Evolutionary conservation across 225 moss, liverwort and hornwort species (phyloP).

Genomic region (Sphagnum tenellum): DNA sequence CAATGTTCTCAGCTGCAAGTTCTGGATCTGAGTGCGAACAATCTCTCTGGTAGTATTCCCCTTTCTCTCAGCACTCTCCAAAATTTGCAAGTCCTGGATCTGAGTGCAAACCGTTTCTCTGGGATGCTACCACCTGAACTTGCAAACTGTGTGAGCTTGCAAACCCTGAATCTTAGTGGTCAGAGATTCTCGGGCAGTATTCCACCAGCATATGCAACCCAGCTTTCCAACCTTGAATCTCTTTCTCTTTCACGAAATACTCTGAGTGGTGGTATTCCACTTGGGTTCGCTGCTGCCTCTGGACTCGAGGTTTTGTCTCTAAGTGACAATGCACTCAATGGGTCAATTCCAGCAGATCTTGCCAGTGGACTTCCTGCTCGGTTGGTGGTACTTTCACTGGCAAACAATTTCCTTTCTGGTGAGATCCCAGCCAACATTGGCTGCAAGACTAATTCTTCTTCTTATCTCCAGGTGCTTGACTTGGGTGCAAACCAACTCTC

Average conservation of each 20-base stretch:
- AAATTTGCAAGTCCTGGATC: slow-evolving; percentile 56
- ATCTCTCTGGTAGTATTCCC: slow-evolving; percentile 38
- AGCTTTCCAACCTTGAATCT: slow-evolving; percentile 28
- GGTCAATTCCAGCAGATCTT: slow-evolving; percentile 33
- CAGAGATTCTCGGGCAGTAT: slow-evolving; percentile 48
- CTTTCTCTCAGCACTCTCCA: slow-evolving; percentile 42
- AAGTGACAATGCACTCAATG: slow-evolving; percentile 29
- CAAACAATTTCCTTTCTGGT: slow-evolving; percentile 31
- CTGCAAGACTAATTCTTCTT: slow-evolving; percentile 1
- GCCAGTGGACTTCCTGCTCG: slow-evolving; percentile 19
- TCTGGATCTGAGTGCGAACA: slow-evolving; percentile 49
- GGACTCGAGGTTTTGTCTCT: slow-evolving; percentile 36
- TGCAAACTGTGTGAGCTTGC: slow-evolving; percentile 46
- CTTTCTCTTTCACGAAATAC: slow-evolving; percentile 45
- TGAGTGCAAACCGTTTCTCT: slow-evolving; percentile 46
- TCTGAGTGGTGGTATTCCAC: slow-evolving; percentile 49
- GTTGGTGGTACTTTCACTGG: slow-evolving; percentile 35
- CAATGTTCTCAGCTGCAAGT: slow-evolving; percentile 35
- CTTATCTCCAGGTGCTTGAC: slow-evolving; percentile 54
- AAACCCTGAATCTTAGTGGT: slow-evolving; percentile 37
- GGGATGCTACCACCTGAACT: slow-evolving; percentile 56
- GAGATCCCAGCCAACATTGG: slow-evolving; percentile 28
- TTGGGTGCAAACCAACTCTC: slow-evolving; percentile 50
- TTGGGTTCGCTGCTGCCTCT: slow-evolving; percentile 29
- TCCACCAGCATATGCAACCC: slow-evolving; percentile 35